Base-by-base conservation (phyloP, 192 early-diverging fungal genomes). In the Lunasporangiospora selenospora region DNA sequence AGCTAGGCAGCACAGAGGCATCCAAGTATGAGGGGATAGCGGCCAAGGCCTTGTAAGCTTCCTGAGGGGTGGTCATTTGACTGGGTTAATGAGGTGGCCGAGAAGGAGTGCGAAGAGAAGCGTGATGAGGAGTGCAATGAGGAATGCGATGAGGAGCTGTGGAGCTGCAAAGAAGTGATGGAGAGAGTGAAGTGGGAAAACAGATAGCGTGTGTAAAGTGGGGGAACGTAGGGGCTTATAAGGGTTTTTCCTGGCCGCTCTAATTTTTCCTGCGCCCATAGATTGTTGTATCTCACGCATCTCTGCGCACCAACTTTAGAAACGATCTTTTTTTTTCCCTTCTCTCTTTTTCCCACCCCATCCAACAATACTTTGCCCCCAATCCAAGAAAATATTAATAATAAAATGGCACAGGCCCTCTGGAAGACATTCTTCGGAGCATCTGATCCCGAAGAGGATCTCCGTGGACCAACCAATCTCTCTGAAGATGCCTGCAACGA, bases 11-110 rank as follows among this genome's bases (percentile, higher is more conserved):
- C 31, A 77, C 49, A 19, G 46, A 31, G 0, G 66, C 76, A 8
- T 49, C 65, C n/a, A 54, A 54, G 62, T 77, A 77, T 18, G 61
- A 45, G 26, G 76, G 76, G 36, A 77, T 70, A 26, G 59, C 45
- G 2, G 76, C 62, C 27, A 77, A 49, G 2, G 64, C 54, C 45
- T 64, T 67, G 60, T 67, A 77, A 40, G 67, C 54, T 26, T 67
- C 59, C 24, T 65, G 64, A 5, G 75, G 64, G 19, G 65, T 66
- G 16, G 75, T n/a, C 63, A 76, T 73, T 8, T n/a, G n/a, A n/a
- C n/a, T n/a, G n/a, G n/a, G n/a, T n/a, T n/a, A n/a, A n/a, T n/a
- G n/a, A n/a, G n/a, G n/a, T n/a, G n/a, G n/a, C n/a, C n/a, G 48
- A 3, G 19, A 26, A 38, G 16, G 37, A 47, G 16, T 10, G 34